Evolutionary conservation across 2,329 filamentous ascomycete genomes (phyloP), one percentile per base, ranked within the genome.

Genomic region (Magnaporthiopsis rhizophila): DNA sequence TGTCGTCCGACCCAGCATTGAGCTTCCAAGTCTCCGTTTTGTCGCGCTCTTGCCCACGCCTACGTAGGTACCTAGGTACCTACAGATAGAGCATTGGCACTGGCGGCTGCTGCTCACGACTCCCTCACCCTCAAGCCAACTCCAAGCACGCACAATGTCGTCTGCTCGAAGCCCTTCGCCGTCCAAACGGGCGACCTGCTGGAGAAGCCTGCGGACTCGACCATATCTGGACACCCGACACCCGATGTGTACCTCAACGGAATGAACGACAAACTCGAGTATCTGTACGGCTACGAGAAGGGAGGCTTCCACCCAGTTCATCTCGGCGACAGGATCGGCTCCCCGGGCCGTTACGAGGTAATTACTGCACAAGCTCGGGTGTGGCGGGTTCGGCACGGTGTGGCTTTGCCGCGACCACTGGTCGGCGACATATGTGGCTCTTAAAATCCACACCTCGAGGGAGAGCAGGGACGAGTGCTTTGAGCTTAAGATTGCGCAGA

Each of bases 221-320:
- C 32, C 32, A 7, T 3, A 34, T 11, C 32, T 26, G 26, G 26
- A 34, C 32, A 3, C 11, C 6, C 32, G 32, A 34, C 32, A 26
- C 26, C 26, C 32, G 32, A 3, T 3, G 32, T 64, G 13, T 45
- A 64, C 21, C 24, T 30, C n/a, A 58, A 61, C 4, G 56, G 32
- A 7, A 34, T 34, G 32, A 34, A 61, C 21, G 56, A 59, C 18
- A 50, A n/a, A 24, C 56, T 67, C 45, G 66, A 68, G 61, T 8
- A 28, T 1, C 56, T 68, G 7, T 26, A 66, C 2, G 38, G 65
- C 7, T 69, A 69, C 59, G 18, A 62, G 38, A 11, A 56, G 3
- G 68, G 67, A 34, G 68, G 71, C 12, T 64, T 66, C 45, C 70
- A 72, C 60, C 71, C 70, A 53, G 64, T 73, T 36, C 66, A 69